Percentiles rank a stretch among this genome's conserved stretches.
phyloP scores from a whole-genome alignment of 257 asterid species.

The Primulina tabacum region DNA sequence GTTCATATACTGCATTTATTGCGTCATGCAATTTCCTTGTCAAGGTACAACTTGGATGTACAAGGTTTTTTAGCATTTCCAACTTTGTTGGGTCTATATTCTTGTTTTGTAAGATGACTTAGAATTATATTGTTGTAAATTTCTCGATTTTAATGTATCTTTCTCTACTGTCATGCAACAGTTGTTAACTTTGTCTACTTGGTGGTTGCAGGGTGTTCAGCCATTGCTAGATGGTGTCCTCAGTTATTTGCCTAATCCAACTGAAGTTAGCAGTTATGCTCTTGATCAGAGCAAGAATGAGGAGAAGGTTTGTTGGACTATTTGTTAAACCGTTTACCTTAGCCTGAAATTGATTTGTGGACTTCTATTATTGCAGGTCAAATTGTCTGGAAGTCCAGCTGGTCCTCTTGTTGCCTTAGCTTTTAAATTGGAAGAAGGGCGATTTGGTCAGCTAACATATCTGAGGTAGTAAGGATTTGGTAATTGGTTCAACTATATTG shows the following conservation, averaged over 20 bases:
- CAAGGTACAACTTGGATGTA: background rate
- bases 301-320: conserved; percentile 59
- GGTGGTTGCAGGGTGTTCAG: conserved; percentile 78
- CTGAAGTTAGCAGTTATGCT: conserved; percentile 78
- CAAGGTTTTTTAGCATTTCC: background rate
- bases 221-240: conserved; percentile 96
- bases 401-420: conserved; percentile 98
- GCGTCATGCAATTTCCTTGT: background rate
- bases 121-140: conserved; percentile 3
- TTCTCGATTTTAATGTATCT: conserved; percentile 7
- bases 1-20: background rate
- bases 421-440: conserved; percentile 93
- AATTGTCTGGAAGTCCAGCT: conserved; percentile 76
- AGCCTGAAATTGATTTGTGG: conserved; percentile 7
- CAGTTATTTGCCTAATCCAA: conserved; percentile 86
- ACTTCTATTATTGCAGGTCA: conserved; percentile 50
- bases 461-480: conserved; percentile 56
- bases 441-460: conserved; percentile 93
- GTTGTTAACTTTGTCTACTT: conserved; percentile 18
- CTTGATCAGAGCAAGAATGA: conserved; percentile 90
- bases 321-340: conserved; percentile 18
- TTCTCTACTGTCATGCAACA: conserved; percentile 15
- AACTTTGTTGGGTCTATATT: background rate
- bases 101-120: background rate
- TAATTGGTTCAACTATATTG: background rate